phyloP scores from a whole-genome alignment of 2,329 filamentous ascomycete genomes.

The Phialophora expanda region DNA sequence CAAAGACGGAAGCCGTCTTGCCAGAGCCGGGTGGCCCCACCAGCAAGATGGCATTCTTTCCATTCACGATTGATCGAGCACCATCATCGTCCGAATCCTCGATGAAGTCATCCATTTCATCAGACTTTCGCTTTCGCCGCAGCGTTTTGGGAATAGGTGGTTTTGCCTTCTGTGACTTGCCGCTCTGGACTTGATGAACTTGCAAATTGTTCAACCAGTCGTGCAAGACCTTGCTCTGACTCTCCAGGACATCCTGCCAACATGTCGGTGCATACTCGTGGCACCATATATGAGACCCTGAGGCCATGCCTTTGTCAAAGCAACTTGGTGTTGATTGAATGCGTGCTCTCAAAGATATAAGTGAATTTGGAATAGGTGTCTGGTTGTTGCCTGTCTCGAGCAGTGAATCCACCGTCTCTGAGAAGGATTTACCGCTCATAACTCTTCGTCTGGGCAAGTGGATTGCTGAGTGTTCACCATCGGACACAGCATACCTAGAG shows the following conservation, averaged over 20 bases:
- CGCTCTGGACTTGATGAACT: slow-evolving; percentile 75
- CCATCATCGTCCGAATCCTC: slow-evolving; percentile 82
- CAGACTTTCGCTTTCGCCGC: slow-evolving; percentile 67
- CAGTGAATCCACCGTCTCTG: background rate
- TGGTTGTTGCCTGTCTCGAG: slow-evolving; percentile 1
- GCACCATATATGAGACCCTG: slow-evolving; percentile 69
- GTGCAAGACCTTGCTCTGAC: slow-evolving; percentile 74
- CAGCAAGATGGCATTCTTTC: slow-evolving; percentile 77
- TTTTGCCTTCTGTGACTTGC: slow-evolving; percentile 43
- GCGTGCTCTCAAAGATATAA: slow-evolving; percentile 45
- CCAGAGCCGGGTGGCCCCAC: slow-evolving; percentile 90
- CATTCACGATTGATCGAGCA: slow-evolving; percentile 58
- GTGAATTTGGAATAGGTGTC: background rate
- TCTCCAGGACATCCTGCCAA: slow-evolving; percentile 76
- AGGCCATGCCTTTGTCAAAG: slow-evolving; percentile 79
- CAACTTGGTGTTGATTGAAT: slow-evolving; percentile 70
- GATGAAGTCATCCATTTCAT: slow-evolving; percentile 80
- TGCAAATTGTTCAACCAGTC: slow-evolving; percentile 81
- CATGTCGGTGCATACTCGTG: slow-evolving; percentile 81
- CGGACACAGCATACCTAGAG: slow-evolving; percentile 4
- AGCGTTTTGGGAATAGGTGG: slow-evolving; percentile 51
- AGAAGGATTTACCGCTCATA: slow-evolving; percentile 29
- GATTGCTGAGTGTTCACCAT: background rate
- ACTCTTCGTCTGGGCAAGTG: slow-evolving; percentile 25
- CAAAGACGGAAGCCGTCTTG: slow-evolving; percentile 91